These are phyloP conservation scores for Coccomyxa sp. DNA, from an alignment of 139 green algal genomes.

Conservation along the genomic window DNA sequence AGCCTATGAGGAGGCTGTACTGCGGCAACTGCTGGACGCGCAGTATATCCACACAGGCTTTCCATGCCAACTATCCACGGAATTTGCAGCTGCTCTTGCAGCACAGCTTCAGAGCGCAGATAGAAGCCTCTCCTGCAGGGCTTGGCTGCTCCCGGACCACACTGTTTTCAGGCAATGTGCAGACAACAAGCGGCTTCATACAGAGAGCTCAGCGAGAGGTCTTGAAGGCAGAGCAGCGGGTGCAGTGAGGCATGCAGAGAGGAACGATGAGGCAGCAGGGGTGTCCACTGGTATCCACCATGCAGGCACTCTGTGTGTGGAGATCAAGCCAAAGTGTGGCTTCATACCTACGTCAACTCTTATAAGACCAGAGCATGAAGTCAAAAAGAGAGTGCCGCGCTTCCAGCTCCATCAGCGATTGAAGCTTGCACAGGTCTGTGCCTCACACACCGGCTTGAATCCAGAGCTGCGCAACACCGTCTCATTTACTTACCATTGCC, in stretches of 20 bases:
- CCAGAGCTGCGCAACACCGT: not conserved
- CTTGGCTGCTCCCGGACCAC: not conserved
- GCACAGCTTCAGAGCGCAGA: not conserved
- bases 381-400: constrained; percentile 40
- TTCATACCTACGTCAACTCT: constrained; percentile 22
- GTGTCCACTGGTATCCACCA: not conserved
- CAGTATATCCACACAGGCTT: not conserved
- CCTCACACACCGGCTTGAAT: not conserved
- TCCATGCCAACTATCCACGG: not conserved
- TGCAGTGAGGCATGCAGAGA: not conserved
- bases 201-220: not conserved
- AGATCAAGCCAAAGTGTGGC: constrained; percentile 76
- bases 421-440: constrained; percentile 52
- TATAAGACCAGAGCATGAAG: constrained; percentile 7
- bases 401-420: constrained; percentile 62
- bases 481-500: not conserved
- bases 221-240: not conserved
- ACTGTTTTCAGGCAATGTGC: not conserved
- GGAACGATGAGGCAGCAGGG: not conserved
- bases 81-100: not conserved
- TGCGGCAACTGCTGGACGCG: not conserved
- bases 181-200: not conserved
- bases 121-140: not conserved
- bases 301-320: constrained; percentile 40
- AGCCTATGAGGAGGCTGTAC: not conserved